Percentiles rank a stretch among this genome's conserved stretches.
Evolutionary conservation across 441 rosid genomes (phyloP).

Genomic region (Viola pubescens): DNA sequence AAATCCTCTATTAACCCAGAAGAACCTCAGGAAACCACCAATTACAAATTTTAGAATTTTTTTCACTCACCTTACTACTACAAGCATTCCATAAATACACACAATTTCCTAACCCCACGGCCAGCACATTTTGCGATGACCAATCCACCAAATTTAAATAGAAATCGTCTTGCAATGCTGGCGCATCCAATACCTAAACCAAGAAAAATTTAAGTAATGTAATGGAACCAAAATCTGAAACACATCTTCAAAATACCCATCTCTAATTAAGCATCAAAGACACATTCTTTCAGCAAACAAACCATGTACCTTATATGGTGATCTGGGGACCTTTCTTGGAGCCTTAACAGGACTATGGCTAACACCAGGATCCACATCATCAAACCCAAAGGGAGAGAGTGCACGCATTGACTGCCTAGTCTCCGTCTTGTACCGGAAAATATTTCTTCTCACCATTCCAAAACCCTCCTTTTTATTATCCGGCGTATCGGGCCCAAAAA

Average conservation of each 20-base stretch:
- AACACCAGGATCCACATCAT: slow-evolving; percentile 51
- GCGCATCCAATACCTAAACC: slow-evolving; percentile 87
- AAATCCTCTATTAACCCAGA: neutral
- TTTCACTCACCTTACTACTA: slow-evolving; percentile 71
- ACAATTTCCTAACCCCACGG: slow-evolving; percentile 88
- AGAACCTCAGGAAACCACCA: neutral
- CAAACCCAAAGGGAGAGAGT: slow-evolving; percentile 53
- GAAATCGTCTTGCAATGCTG: slow-evolving; percentile 95
- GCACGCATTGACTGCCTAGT: slow-evolving; percentile 61
- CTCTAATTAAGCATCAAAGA: slow-evolving; percentile 5
- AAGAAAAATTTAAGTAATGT: neutral
- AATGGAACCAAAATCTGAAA: too few relatives aligned
- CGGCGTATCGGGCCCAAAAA: slow-evolving; percentile 79
- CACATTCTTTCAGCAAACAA: neutral
- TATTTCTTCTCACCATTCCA: slow-evolving; percentile 41
- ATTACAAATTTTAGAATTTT: neutral
- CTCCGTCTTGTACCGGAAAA: slow-evolving; percentile 81
- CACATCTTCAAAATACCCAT: neutral
- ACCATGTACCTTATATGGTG: slow-evolving; percentile 73
- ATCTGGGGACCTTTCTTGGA: slow-evolving; percentile 70
- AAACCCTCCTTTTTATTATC: slow-evolving; percentile 46
- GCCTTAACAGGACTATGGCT: slow-evolving; percentile 59
- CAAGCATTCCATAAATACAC: slow-evolving; percentile 98
- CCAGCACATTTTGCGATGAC: slow-evolving; percentile 87
- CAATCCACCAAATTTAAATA: slow-evolving; percentile 93